Percentiles rank a stretch among this genome's conserved stretches.
These are phyloP conservation scores for Wickerhamiella brachini DNA, from an alignment of 805 yeast genomes.

Conservation along the genomic window DNA sequence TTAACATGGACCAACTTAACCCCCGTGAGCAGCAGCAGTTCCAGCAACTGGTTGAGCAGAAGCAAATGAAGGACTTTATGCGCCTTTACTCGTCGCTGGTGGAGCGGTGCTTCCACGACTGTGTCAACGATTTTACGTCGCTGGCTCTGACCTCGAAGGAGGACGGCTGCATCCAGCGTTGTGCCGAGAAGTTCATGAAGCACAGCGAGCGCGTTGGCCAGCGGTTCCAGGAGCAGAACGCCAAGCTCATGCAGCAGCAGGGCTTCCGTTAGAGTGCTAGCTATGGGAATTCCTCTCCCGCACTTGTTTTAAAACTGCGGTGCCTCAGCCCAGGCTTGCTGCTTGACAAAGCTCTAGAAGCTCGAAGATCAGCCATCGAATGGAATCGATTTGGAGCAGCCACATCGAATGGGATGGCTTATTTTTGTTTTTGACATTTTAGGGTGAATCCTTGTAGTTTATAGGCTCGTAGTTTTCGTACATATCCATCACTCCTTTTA, in stretches of 20 bases:
- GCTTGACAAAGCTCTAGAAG: background rate
- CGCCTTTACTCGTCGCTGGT: conserved; percentile 87
- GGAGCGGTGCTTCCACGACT: conserved; percentile 92
- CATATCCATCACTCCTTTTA: background rate
- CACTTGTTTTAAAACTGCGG: too few species aligned
- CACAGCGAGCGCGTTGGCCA: conserved; percentile 97
- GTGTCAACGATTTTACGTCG: conserved; percentile 97
- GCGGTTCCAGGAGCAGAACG: conserved; percentile 95
- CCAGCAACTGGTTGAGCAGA: conserved; percentile 88
- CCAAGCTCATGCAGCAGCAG: conserved; percentile 17
- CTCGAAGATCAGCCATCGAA: too few species aligned
- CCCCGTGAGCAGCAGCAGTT: conserved; percentile 93
- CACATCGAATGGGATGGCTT: too few species aligned
- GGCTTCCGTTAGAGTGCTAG: background rate
- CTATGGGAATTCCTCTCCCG: background rate
- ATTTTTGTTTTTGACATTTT: too few species aligned
- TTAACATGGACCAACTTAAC: conserved; percentile 79
- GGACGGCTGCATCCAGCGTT: conserved; percentile 70
- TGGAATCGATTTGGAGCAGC: too few species aligned
- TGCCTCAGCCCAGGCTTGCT: background rate
- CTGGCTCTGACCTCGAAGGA: conserved; percentile 75
- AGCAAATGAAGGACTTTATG: conserved; percentile 99
- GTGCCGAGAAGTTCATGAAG: conserved; percentile 94
- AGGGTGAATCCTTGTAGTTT: too few species aligned
- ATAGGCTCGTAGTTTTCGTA: background rate